Evolutionary conservation across 805 yeast genomes (phyloP), one percentile per base, ranked within the genome.

Genomic region (Candida ficus): DNA sequence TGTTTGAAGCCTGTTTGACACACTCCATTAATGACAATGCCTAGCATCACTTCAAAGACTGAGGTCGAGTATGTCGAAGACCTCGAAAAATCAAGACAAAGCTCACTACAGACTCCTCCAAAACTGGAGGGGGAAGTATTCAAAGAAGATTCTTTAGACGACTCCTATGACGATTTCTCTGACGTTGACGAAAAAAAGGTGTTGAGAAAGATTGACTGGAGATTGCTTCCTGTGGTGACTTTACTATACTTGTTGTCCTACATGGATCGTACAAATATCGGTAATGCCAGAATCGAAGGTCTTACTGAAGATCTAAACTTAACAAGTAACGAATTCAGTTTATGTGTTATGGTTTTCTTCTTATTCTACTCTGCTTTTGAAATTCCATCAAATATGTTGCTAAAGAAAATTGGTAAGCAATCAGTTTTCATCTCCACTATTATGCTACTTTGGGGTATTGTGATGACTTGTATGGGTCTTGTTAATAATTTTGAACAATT

Each of bases 221-320:
- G 57, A 29, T 42, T 70, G 4, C 53, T 71, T 42, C 75, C 76
- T 1, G 46, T 68, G 32, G 58, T 71, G 43, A 55, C 66, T 8
- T 31, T 62, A 26, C 49, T 69, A 35, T 72, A 70, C 50, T 64
- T 72, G 39, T 53, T 71, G 21, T 65, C 73, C 8, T 64, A 63
- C 33, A 59, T 76, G 47, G 81, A 76, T 54, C 64, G 75, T 47
- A 68, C 77, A 4, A 75, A 75, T 49, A 71, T 76, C 42, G 79
- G 80, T 43, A 76, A 76, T 52, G 80, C 80, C 6, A 64, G 63
- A 29, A 61, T 71, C 10, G 78, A 75, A 11, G 80, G 80, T 11
- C 45, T 75, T 32, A 55, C 59, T 1, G 60, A 58, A 26, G 68
- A 63, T 32, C 43, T 72, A 12, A 49, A 57, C 11, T 43, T 72